Evolutionary conservation across 306 rosid genomes (phyloP).

Genomic region (Cicer bijugum): DNA sequence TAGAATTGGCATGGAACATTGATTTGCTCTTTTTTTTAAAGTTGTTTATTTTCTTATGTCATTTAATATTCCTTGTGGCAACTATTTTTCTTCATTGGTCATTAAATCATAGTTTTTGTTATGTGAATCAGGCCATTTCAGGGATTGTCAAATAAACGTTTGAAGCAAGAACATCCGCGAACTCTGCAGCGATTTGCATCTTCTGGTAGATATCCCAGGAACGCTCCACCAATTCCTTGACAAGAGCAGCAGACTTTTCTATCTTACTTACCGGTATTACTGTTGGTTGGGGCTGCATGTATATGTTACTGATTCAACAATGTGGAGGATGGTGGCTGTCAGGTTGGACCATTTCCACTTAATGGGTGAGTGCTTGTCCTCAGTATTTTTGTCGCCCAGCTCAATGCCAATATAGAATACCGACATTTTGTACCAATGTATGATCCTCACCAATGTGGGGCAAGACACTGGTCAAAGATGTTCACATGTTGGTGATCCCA

Average conservation of each 20-base stretch:
- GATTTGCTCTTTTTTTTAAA: not conserved
- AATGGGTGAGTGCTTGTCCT: constrained; percentile 42
- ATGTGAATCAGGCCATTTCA: constrained; percentile 59
- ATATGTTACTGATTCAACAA: constrained; percentile 53
- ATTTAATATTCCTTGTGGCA: constrained; percentile 11
- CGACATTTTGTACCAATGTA: constrained; percentile 45
- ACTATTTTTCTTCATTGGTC: constrained; percentile 16
- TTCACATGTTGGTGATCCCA: constrained; percentile 47
- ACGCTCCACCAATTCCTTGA: constrained; percentile 90
- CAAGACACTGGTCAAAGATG: constrained; percentile 41
- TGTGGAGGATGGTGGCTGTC: constrained; percentile 40
- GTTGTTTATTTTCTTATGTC: not conserved
- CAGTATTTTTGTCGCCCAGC: constrained; percentile 34
- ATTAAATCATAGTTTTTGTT: constrained; percentile 28
- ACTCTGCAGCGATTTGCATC: constrained; percentile 70
- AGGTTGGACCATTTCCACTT: constrained; percentile 44
- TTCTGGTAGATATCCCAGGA: constrained; percentile 78
- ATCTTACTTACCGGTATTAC: constrained; percentile 51
- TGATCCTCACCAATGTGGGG: constrained; percentile 45
- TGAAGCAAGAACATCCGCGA: constrained; percentile 82
- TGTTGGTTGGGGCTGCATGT: constrained; percentile 51
- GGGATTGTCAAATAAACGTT: constrained; percentile 74
- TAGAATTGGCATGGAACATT: constrained; percentile 19
- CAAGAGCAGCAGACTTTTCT: constrained; percentile 37
- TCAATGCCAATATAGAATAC: constrained; percentile 43